phyloP scores from a whole-genome alignment of 495 filamentous ascomycete genomes.

The Lepraria neglecta region DNA sequence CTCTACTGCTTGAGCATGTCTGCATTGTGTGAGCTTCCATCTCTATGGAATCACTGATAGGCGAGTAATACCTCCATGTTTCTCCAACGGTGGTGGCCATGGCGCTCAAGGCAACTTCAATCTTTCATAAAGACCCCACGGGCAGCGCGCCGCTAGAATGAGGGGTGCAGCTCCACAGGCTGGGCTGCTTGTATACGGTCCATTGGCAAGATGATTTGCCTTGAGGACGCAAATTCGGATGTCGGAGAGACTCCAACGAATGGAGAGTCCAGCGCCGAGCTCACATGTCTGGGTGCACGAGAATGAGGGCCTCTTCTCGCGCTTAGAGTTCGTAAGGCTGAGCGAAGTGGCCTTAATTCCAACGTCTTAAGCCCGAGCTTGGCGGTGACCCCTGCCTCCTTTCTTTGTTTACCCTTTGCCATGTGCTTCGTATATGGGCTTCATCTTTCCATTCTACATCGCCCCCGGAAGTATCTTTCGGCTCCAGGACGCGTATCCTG shows the following conservation, averaged over 20 bases:
- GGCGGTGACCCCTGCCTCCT: too few species aligned
- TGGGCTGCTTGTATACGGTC: slow-evolving; percentile 33
- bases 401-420: too few species aligned
- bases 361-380: neutral
- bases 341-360: slow-evolving; percentile 2
- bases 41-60: neutral
- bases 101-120: slow-evolving; percentile 23
- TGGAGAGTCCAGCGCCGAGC: neutral
- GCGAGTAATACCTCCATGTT: slow-evolving; percentile 42
- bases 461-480: too few species aligned
- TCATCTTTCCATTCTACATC: too few species aligned
- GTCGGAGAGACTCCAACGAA: neutral
- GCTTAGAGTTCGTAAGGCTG: neutral
- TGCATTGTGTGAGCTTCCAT: slow-evolving; percentile 31
- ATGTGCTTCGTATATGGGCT: too few species aligned
- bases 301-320: neutral
- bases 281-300: slow-evolving; percentile 5
- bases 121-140: slow-evolving; percentile 42
- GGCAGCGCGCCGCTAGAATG: slow-evolving; percentile 52
- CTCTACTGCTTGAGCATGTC: slow-evolving; percentile 44
- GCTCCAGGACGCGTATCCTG: too few species aligned
- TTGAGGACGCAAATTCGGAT: neutral
- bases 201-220: slow-evolving; percentile 26
- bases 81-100: slow-evolving; percentile 48
- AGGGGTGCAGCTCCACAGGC: slow-evolving; percentile 38